These are phyloP conservation scores for Dactylonectria estremocensis DNA, from an alignment of 2,329 filamentous ascomycete species.

Conservation along the genomic window DNA sequence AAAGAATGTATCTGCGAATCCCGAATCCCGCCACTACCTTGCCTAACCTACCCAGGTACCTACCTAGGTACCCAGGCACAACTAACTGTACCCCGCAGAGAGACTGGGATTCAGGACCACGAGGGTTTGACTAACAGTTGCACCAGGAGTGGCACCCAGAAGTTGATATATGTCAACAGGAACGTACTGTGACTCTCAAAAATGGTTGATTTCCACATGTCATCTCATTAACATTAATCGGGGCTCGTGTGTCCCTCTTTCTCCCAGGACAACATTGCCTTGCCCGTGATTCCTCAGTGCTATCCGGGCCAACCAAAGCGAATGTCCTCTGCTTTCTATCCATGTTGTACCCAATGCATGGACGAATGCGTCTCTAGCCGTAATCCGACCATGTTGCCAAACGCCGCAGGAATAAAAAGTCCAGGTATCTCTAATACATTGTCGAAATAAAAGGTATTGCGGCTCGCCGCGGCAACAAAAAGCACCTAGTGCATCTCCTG, in stretches of 20 bases:
- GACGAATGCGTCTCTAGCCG: conserved; percentile 48
- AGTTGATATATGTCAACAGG: conserved; percentile 2
- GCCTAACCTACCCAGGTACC: too few species aligned
- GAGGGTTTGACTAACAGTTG: neutral
- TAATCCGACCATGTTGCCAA: conserved; percentile 40
- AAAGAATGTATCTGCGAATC: neutral
- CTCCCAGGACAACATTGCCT: conserved; percentile 25
- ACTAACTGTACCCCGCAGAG: too few species aligned
- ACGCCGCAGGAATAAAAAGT: conserved; percentile 44
- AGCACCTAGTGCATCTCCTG: conserved; percentile 45
- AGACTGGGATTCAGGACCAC: neutral
- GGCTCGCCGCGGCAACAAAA: neutral
- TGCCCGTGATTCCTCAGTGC: conserved; percentile 18
- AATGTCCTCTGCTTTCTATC: conserved; percentile 32
- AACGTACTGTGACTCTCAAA: neutral
- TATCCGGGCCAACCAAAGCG: conserved; percentile 31
- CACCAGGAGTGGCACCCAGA: neutral
- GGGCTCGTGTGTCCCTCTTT: conserved; percentile 38
- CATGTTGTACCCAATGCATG: conserved; percentile 37
- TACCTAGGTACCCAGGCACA: too few species aligned
- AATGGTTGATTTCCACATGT: conserved; percentile 32
- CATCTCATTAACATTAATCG: conserved; percentile 47
- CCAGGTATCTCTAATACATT: conserved; percentile 49
- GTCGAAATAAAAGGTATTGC: conserved; percentile 35
- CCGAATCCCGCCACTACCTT: neutral